Base-by-base conservation (phyloP, 1,284 basidiomycete species). In the Schizophyllum amplum region DNA sequence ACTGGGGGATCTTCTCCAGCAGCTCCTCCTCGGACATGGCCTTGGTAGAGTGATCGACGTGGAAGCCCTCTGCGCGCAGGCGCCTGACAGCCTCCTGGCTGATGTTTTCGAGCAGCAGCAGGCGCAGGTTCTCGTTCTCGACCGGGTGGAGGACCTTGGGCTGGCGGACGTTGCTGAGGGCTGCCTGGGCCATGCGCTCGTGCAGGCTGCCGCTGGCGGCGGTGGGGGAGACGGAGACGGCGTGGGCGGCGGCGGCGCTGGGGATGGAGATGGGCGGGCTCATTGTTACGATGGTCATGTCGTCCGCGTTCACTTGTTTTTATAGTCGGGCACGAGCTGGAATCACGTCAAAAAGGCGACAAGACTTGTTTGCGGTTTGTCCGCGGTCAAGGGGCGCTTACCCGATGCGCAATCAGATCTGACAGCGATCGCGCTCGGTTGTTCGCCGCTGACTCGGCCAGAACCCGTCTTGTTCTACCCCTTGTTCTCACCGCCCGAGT, bases 51-150 rank as follows among this genome's bases (percentile, higher is more conserved):
- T 96, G 94, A 72, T 98, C 96, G 59, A 99, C 95, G 74, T 90
- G 83, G 75, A 92, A 99, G 27, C 96, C 95, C 64, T 95, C 87
- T 3, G 83, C 78, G 63, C 82, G 82, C 75, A 99, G 89, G 59
- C 86, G 79, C 27, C 78, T 74, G 55, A 97, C 92, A 22, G 97
- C 97, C 47, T 94, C 91, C 69, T 87, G 81, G 72, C 89, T 94
- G 77, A 99, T 95, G 70, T 98, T 98, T 75, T 98, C 96, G 61
- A 99, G 81, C 54, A 99, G 75, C 57, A 99, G 80, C 53, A 98
- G 80, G 56, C 76, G 77, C 46, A 92, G 75, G 61, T 83, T 81
- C 60, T 86, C 90, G 65, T 89, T 91, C 57, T 91, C 88, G 24
- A 84, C 72, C 5, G 90, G 88, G 62, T 90, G 88, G 24, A 92